Conservation (phyloP, 2,329 filamentous ascomycete genomes). For the Ascochyta fabae region DNA sequence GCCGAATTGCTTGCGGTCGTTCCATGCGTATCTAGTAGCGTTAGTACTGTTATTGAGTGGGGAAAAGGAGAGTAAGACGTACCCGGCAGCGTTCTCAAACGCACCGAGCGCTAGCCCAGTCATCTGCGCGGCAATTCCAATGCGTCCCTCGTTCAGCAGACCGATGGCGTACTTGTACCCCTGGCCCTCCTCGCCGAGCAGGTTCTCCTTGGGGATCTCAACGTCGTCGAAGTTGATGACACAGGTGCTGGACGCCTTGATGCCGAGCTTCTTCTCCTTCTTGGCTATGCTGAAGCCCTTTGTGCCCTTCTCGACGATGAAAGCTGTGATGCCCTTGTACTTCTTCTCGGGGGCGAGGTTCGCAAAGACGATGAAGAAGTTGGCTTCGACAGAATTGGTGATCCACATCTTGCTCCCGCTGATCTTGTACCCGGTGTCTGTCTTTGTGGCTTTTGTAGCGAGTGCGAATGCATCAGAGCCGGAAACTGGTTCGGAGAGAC, state of each 20-base stretch:
- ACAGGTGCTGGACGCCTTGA: slow-evolving; percentile 93
- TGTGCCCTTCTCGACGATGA: slow-evolving; percentile 88
- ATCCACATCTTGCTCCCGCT: slow-evolving; percentile 99
- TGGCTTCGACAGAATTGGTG: slow-evolving; percentile 93
- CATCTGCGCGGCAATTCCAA: slow-evolving; percentile 98
- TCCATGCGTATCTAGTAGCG: slow-evolving; percentile 80
- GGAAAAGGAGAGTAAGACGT: slow-evolving; percentile 35
- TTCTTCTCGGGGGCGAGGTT: slow-evolving; percentile 91
- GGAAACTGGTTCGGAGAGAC: slow-evolving; percentile 88
- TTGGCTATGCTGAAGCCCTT: slow-evolving; percentile 94
- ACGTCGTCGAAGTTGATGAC: slow-evolving; percentile 98
- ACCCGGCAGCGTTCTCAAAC: slow-evolving; percentile 90
- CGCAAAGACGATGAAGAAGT: slow-evolving; percentile 97
- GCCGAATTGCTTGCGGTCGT: slow-evolving; percentile 97
- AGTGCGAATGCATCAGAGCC: slow-evolving; percentile 96
- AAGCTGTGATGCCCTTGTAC: slow-evolving; percentile 96
- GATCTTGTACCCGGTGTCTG: slow-evolving; percentile 82
- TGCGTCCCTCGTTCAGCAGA: slow-evolving; percentile 92
- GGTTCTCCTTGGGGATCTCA: slow-evolving; percentile 82
- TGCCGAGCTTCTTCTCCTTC: slow-evolving; percentile 99
- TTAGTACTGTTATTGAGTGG: slow-evolving; percentile 10
- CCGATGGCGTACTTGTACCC: slow-evolving; percentile 98
- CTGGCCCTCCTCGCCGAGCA: slow-evolving; percentile 86
- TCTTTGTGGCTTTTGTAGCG: slow-evolving; percentile 87
- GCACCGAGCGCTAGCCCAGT: slow-evolving; percentile 93